A percentile compares a stretch with the other conserved stretches of the same genome.
Conservation (phyloP, 768 basidiomycete species). For the Pleurotus citrinopileatus region DNA sequence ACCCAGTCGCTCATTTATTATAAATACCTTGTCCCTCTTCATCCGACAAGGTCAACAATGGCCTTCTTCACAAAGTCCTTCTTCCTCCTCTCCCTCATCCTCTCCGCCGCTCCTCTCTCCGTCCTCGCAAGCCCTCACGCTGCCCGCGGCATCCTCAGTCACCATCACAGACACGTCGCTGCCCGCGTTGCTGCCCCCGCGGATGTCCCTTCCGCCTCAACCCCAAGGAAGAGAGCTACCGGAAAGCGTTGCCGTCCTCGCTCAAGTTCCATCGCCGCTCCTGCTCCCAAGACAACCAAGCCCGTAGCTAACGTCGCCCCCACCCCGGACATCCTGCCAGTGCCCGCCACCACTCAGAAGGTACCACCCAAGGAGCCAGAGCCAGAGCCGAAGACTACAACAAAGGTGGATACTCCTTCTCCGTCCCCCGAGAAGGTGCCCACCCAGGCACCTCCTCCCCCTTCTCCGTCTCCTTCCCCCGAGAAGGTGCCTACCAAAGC, state of each 20-base stretch:
- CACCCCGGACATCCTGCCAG: constrained; percentile 14
- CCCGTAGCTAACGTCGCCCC: constrained; percentile 16
- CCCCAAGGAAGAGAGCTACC: constrained; percentile 27
- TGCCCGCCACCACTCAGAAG: constrained; percentile 15
- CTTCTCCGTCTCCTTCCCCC: constrained; percentile 11
- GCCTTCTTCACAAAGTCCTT: constrained; percentile 43
- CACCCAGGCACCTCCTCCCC: constrained; percentile 1
- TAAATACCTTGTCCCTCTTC: constrained; percentile 17
- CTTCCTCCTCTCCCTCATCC: constrained; percentile 36
- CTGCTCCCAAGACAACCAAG: constrained; percentile 16
- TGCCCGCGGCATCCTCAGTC: constrained; percentile 25
- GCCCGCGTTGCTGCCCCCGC: constrained; percentile 37
- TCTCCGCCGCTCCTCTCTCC: constrained; percentile 33
- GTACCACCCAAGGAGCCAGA: constrained; percentile 15
- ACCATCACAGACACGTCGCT: constrained; percentile 41
- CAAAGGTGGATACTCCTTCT: constrained; percentile 10
- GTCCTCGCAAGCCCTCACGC: constrained; percentile 40
- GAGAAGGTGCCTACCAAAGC: constrained; percentile 14
- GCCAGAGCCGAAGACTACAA: constrained; percentile 12
- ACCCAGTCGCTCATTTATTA: constrained; percentile 12
- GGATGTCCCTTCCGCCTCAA: constrained; percentile 18
- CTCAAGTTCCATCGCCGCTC: constrained; percentile 16
- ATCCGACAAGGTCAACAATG: constrained; percentile 13
- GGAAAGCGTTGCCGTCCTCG: constrained; percentile 36
- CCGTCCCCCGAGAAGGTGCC: not conserved